Conservation (phyloP, 495 filamentous ascomycete genomes). For the Patellaria atrata region DNA sequence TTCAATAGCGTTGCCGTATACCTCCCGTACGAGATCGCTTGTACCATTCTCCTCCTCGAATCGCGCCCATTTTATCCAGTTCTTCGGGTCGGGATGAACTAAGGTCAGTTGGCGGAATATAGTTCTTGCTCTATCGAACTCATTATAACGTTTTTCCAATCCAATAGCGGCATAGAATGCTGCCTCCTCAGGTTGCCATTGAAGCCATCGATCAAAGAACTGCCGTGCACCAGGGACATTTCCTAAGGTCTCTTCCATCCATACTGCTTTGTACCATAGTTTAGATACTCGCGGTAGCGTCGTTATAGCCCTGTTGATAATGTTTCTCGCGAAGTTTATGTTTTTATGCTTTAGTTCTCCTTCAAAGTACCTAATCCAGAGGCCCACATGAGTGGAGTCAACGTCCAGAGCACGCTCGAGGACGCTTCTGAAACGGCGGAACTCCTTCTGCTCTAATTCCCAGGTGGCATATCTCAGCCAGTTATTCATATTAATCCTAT, state of each 20-base stretch:
- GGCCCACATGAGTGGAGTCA: slow-evolving; percentile 64
- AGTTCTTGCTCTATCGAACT: slow-evolving; percentile 68
- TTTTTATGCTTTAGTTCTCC: slow-evolving; percentile 80
- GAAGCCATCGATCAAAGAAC: slow-evolving; percentile 97
- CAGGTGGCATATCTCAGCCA: slow-evolving; percentile 97
- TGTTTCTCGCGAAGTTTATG: slow-evolving; percentile 91
- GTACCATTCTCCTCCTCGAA: slow-evolving; percentile 94
- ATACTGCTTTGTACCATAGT: slow-evolving; percentile 97
- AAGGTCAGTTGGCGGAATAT: slow-evolving; percentile 86
- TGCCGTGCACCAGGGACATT: slow-evolving; percentile 87
- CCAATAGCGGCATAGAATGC: slow-evolving; percentile 96
- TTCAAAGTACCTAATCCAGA: slow-evolving; percentile 86
- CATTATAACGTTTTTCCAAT: slow-evolving; percentile 85
- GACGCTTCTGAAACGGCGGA: slow-evolving; percentile 83
- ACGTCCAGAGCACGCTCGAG: slow-evolving; percentile 95
- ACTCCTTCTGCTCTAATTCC: slow-evolving; percentile 98
- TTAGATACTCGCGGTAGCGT: slow-evolving; percentile 85
- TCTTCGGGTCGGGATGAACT: slow-evolving; percentile 87
- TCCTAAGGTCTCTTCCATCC: slow-evolving; percentile 93
- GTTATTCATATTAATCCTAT: slow-evolving; percentile 91
- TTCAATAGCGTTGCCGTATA: slow-evolving; percentile 80
- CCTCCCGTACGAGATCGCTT: slow-evolving; percentile 78
- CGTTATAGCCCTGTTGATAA: slow-evolving; percentile 88
- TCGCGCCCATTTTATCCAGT: slow-evolving; percentile 97
- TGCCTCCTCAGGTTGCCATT: slow-evolving; percentile 91